Evolutionary conservation across 805 yeast species (phyloP).

Genomic region (Tetrapisispora taiwanensis): DNA sequence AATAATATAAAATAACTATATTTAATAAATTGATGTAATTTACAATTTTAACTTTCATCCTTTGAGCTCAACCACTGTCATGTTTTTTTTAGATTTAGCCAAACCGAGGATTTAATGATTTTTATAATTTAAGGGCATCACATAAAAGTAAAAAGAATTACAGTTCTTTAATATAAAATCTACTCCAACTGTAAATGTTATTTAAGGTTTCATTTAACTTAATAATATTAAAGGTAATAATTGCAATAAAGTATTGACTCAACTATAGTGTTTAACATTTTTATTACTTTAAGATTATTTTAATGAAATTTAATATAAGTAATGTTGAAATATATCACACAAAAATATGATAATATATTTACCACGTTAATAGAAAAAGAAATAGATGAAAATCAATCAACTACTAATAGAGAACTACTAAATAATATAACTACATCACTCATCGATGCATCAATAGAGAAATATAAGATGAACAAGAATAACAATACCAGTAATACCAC

Average conservation of each 20-base stretch:
- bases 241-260: too few relatives aligned
- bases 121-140: not conserved
- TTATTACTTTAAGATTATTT: not conserved
- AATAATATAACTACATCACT: conserved; percentile 37
- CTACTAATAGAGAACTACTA: conserved; percentile 19
- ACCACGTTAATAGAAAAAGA: conserved; percentile 19
- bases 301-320: not conserved
- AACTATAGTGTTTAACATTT: too few relatives aligned
- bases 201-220: too few relatives aligned
- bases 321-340: conserved; percentile 16
- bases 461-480: conserved; percentile 17
- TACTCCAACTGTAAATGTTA: too few relatives aligned
- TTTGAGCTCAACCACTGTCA: too few relatives aligned
- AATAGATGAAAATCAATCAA: conserved; percentile 6
- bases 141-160: not conserved
- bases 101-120: too few relatives aligned
- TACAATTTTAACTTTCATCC: too few relatives aligned
- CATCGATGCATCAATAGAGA: conserved; percentile 37
- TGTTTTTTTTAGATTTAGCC: too few relatives aligned
- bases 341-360: conserved; percentile 19
- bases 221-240: too few relatives aligned
- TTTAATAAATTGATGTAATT: too few relatives aligned
- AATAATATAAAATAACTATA: too few relatives aligned
- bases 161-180: too few relatives aligned
- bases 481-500: not conserved